Base-by-base conservation (phyloP, 805 yeast species). In the Cephaloascus fragrans region DNA sequence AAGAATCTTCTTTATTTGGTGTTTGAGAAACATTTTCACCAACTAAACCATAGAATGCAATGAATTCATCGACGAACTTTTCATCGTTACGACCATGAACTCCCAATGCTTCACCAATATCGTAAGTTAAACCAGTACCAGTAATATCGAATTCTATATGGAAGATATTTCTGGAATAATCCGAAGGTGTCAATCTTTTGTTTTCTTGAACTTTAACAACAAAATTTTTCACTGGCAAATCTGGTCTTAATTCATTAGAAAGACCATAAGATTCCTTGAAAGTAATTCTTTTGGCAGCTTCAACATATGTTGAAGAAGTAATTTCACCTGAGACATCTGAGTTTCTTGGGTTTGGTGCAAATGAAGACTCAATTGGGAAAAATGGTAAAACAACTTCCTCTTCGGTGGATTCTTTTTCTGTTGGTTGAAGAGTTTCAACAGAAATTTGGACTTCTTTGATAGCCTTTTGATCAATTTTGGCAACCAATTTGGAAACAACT, bases 21-120 rank as follows among this genome's bases (percentile, higher is more conserved):
- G 83, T 75, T 46, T 80, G 77, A 34, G 89, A 75, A 29, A 86
- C 57, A 18, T 78, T 75, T 42, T 83, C 71, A 37, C 83, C 80
- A 43, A 82, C 70, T 40, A 88, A 66, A 3, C 85, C 88, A 55
- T 88, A 90, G 53, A 67, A 71, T 17, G 67, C 51, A 49, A 90
- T 71, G 61, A 90, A 90, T 46, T 71, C 70, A 35, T 68, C 73
- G 39, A 89, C 96, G 31, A 67, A 72, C 15, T 64, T 71, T 32
- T 69, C 57, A 49, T 77, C 73, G 66, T 90, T 90, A 55, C 90
- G 80, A 37, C 95, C 96, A 53, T 90, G 97, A 43, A 90, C 76
- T 53, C 97, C 97, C 44, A 90, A 75, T 17, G 97, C 96, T 69
- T 90, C 97, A 57, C 97, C 97, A 55, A 90, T 87, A 46, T 81